Base-by-base conservation (phyloP, 768 basidiomycete species). In the Fistulinella prunicolor region DNA sequence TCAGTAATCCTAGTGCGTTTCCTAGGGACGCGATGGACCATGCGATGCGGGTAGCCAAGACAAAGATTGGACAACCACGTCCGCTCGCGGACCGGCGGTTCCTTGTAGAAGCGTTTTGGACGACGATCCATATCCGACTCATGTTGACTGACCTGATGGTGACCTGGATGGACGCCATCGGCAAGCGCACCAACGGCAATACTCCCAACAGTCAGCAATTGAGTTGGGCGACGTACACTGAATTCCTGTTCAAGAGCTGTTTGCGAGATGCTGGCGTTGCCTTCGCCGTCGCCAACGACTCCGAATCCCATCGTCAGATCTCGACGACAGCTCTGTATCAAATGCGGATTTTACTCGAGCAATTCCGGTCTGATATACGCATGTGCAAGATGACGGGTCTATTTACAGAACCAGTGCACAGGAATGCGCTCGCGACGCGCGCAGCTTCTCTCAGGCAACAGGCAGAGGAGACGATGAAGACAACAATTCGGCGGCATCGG, bases 81-180 rank as follows among this genome's bases (percentile, higher is more conserved):
- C 85, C 82, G 7, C 73, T 72, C 7, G 82, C 81, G 0, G 83
- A 85, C 61, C 71, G 71, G 36, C 73, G 81, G 30, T 83, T 80
- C 65, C 54, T 74, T 10, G 78, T 85, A 8, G 84, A 86, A 58
- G 82, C 82, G 0, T 71, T 82, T 43, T 80, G 78, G 75, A 54
- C 65, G 10, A 76, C 78, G 6, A 60, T 87, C 30, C 64, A 79
- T 21, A 66, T 83, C 22, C 77, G 84, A 3, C 70, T 83, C 49
- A 57, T 66, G 9, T 62, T 88, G 23, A 71, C 64, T 16, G 63
- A 75, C 34, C 53, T 85, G 47, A 75, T 72, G 3, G 59, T 49
- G 21, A 44, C 56, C 0, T 77, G 78, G 71, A 58, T 79, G 28
- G 66, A 73, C 1, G 63, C 62, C 6, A 46, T 74, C 16, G 38